Percentiles rank a stretch among this genome's conserved stretches.
These are phyloP conservation scores for Sporisorium scitamineum DNA, from an alignment of 1,284 basidiomycete genomes.

Conservation along the genomic window DNA sequence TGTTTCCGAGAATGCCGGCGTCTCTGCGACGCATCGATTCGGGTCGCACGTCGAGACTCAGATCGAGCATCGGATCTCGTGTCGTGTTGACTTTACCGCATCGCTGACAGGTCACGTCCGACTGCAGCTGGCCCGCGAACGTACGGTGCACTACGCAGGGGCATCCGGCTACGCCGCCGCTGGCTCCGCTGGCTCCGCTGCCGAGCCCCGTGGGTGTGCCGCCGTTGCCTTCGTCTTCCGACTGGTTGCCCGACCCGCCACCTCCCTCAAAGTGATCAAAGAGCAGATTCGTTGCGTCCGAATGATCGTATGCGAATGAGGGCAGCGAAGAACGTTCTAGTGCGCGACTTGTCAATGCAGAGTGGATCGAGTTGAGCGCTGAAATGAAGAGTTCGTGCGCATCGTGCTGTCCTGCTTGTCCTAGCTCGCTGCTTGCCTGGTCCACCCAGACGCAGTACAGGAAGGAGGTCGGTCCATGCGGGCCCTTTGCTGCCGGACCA, in stretches of 20 bases:
- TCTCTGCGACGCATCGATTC: conserved; percentile 39
- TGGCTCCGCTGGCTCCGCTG: neutral
- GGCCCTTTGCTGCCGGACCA: conserved; percentile 53
- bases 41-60: conserved; percentile 81
- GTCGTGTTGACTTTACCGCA: conserved; percentile 81
- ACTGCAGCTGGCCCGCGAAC: conserved; percentile 87
- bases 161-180: conserved; percentile 72
- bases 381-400: conserved; percentile 78
- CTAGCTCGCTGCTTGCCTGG: conserved; percentile 77
- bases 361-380: conserved; percentile 64
- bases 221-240: conserved; percentile 39
- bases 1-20: conserved; percentile 12
- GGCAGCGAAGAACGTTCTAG: conserved; percentile 51
- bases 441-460: conserved; percentile 88
- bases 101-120: conserved; percentile 86
- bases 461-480: conserved; percentile 86
- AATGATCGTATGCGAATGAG: conserved; percentile 44
- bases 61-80: conserved; percentile 88
- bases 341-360: conserved; percentile 51
- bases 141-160: conserved; percentile 92
- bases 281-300: conserved; percentile 41
- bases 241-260: conserved; percentile 31
- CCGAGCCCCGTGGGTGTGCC: conserved; percentile 15
- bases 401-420: conserved; percentile 93
- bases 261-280: conserved; percentile 53